phyloP scores from a whole-genome alignment of 768 basidiomycete genomes.

The Mrakia blollopis region DNA sequence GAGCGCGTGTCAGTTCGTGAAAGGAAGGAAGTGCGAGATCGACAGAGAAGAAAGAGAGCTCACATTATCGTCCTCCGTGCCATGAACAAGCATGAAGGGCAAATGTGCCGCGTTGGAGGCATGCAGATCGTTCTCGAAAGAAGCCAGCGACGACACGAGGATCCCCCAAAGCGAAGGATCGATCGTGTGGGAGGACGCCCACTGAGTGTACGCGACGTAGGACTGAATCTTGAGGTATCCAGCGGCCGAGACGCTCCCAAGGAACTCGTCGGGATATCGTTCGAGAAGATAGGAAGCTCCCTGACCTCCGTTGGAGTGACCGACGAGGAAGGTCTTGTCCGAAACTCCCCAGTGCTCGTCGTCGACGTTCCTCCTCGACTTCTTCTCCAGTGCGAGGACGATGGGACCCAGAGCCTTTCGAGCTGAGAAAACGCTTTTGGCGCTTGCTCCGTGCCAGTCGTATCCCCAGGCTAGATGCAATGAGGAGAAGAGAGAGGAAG shows the following conservation, averaged over 20 bases:
- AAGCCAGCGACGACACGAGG: constrained; percentile 65
- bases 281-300: constrained; percentile 76
- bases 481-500: neutral
- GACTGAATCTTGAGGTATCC: constrained; percentile 82
- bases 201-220: constrained; percentile 69
- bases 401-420: constrained; percentile 62
- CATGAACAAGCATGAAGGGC: constrained; percentile 71
- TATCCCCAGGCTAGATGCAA: constrained; percentile 62
- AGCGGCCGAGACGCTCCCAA: constrained; percentile 44
- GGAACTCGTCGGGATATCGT: constrained; percentile 65
- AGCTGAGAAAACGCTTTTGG: constrained; percentile 61
- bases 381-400: constrained; percentile 50
- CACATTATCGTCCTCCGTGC: constrained; percentile 66
- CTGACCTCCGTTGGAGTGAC: constrained; percentile 83
- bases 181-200: constrained; percentile 68
- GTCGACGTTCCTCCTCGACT: constrained; percentile 34
- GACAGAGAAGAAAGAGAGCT: neutral
- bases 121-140: constrained; percentile 84
- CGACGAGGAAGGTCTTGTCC: constrained; percentile 57
- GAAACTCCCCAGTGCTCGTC: constrained; percentile 42
- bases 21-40: too few species aligned
- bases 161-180: constrained; percentile 70
- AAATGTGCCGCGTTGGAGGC: constrained; percentile 67
- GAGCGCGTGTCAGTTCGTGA: neutral
- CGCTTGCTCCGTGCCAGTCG: constrained; percentile 87